Base-by-base conservation (phyloP, 495 filamentous ascomycete genomes). In the Xylaria nigripes region DNA sequence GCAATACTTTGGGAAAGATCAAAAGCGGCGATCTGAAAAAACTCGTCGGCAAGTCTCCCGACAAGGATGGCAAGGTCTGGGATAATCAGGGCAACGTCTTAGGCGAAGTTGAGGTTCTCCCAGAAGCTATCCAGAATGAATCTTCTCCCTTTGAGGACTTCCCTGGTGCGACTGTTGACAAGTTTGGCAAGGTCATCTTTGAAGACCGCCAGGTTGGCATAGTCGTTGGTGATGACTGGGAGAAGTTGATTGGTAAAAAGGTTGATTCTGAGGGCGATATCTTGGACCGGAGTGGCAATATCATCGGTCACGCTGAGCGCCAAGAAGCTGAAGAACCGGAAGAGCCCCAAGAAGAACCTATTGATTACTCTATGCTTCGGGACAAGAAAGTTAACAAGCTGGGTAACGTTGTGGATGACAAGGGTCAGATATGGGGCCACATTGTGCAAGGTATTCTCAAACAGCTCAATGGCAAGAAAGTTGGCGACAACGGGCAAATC, bases 71-170 rank as follows among this genome's bases (percentile, higher is more conserved):
- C 19, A 78, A 86, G 59, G 82, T 94, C 68, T 90, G 84, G 80
- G 81, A 84, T 60, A 82, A 83, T 47, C 73, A 72, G 19, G 86
- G 87, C 59, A 82, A 87, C 58, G 74, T 86, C 49, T 79, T 92
- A 51, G 88, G 88, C 38, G 80, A 81, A 22, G 82, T 83, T 23
- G 86, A 92, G 62, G 76, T 85, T 3, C 83, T 92, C 36, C 82
- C 86, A 0, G 86, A 91, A 55, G 75, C 72, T 15, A 61, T 70
- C 50, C 64, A 78, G 63, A 83, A 80, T 58, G 73, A 80, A 21
- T 75, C 85, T 30, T 76, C 84, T 12, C 85, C 86, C 3, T 94
- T 95, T 60, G 85, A 86, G 55, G 82, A 83, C 48, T 83, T 92
- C 61, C 80, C 86, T 40, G 83, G 81, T 47, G 79, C 86, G 0